Conservation (phyloP, 2,329 filamentous ascomycete species). For the Botrytis sinoallii region DNA sequence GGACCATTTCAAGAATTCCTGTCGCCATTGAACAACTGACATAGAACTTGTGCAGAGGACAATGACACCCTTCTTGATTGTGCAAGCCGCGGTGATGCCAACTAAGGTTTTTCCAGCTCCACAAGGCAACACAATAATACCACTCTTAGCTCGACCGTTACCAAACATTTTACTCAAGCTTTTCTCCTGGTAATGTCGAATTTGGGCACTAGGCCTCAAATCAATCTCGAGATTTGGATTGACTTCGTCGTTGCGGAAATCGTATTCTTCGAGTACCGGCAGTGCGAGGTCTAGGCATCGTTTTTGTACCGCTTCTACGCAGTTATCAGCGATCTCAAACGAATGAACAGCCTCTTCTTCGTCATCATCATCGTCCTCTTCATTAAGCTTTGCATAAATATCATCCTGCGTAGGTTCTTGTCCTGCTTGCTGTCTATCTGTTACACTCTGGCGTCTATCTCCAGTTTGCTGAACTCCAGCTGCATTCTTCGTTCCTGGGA, state of each 20-base stretch:
- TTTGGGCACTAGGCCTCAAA: constrained; percentile 81
- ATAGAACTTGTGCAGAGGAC: constrained; percentile 96
- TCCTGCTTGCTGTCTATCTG: constrained; percentile 46
- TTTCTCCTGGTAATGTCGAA: constrained; percentile 94
- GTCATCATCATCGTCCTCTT: constrained; percentile 80
- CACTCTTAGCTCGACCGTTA: constrained; percentile 93
- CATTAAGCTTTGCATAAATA: constrained; percentile 69
- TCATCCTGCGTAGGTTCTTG: constrained; percentile 59
- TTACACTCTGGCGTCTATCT: constrained; percentile 40
- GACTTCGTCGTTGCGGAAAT: constrained; percentile 85
- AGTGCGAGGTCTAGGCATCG: constrained; percentile 83
- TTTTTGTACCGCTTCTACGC: constrained; percentile 84
- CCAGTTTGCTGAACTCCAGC: constrained; percentile 77
- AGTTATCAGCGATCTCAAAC: constrained; percentile 81
- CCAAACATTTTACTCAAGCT: constrained; percentile 99
- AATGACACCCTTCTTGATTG: constrained; percentile 93
- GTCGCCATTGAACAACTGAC: constrained; percentile 95
- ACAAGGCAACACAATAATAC: constrained; percentile 94
- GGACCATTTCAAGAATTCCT: constrained; percentile 98
- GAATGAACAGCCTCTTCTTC: constrained; percentile 85
- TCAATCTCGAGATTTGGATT: constrained; percentile 95
- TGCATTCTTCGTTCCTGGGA: constrained; percentile 91
- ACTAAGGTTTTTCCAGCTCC: constrained; percentile 96
- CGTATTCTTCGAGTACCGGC: constrained; percentile 93
- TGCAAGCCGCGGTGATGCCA: constrained; percentile 96